These are phyloP conservation scores for Neofusicoccum ribis DNA, from an alignment of 2,329 filamentous ascomycete genomes.

Conservation along the genomic window DNA sequence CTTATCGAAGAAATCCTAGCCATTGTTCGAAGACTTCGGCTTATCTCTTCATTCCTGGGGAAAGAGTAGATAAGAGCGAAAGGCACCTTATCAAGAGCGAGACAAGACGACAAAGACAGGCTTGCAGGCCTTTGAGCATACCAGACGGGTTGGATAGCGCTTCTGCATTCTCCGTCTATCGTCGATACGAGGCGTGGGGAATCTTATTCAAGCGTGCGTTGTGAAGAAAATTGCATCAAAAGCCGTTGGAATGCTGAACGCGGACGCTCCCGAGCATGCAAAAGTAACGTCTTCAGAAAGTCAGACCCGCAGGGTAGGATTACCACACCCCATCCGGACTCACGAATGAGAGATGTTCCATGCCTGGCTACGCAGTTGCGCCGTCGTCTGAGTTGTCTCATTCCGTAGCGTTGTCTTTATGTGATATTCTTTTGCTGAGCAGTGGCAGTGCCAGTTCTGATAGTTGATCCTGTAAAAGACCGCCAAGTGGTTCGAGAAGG, in stretches of 20 bases:
- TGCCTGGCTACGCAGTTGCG: not conserved
- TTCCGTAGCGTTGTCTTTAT: not conserved
- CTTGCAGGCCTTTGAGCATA: no score
- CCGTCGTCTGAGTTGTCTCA: not conserved
- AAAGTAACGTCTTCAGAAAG: not conserved
- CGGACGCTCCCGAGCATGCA: not conserved
- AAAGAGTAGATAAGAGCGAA: no score
- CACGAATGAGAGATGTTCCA: not conserved
- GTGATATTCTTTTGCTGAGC: not conserved
- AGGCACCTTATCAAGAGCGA: no score
- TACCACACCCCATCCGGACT: not conserved
- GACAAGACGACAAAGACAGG: no score
- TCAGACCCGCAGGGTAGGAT: not conserved
- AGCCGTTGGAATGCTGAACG: not conserved
- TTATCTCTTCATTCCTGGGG: no score
- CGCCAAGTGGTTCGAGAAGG: not conserved
- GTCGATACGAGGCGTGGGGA: not conserved
- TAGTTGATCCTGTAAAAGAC: no score
- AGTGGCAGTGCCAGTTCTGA: not conserved
- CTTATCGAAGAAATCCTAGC: no score
- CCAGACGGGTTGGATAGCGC: no score
- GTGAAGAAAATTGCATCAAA: slow-evolving; percentile 1
- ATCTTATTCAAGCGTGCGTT: not conserved
- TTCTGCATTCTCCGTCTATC: not conserved
- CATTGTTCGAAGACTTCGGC: no score